A percentile compares a stretch with the other conserved stretches of the same genome.
phyloP scores from a whole-genome alignment of 225 moss, liverwort and hornwort species.

The Thuidium tamariscinum region DNA sequence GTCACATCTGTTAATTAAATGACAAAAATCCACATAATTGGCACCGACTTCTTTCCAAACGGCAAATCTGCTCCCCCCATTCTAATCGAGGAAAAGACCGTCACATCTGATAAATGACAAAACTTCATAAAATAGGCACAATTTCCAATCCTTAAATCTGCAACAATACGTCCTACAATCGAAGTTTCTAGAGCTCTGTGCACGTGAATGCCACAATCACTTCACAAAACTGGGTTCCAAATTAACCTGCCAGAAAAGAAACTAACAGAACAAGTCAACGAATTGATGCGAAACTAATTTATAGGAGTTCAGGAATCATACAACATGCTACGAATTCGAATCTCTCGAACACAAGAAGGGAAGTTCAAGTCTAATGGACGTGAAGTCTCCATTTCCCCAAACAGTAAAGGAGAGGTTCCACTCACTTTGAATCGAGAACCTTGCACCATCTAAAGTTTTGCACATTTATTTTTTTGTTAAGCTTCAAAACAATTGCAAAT shows the following conservation, averaged over 20 bases:
- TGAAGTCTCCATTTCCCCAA: background rate
- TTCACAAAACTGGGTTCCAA: background rate
- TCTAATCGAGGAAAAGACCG: too few species aligned
- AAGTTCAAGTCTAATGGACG: too few species aligned
- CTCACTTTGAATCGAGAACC: background rate
- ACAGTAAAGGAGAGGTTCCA: background rate
- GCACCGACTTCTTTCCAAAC: too few species aligned
- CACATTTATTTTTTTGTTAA: background rate
- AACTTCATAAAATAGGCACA: too few species aligned
- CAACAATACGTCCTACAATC: background rate
- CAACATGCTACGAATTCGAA: too few species aligned
- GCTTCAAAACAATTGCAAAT: background rate
- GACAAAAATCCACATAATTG: background rate
- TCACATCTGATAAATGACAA: background rate
- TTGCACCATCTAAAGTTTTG: background rate
- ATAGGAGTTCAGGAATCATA: background rate
- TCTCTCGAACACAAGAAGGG: background rate
- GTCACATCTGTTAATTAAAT: background rate
- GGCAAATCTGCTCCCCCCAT: too few species aligned
- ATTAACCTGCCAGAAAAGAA: background rate
- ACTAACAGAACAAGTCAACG: background rate
- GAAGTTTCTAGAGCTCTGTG: background rate
- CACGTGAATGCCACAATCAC: background rate
- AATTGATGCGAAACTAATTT: too few species aligned
- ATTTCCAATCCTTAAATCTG: too few species aligned